These are phyloP conservation scores for Ilyonectria destructans DNA, from an alignment of 2,329 filamentous ascomycete genomes.

Conservation along the genomic window DNA sequence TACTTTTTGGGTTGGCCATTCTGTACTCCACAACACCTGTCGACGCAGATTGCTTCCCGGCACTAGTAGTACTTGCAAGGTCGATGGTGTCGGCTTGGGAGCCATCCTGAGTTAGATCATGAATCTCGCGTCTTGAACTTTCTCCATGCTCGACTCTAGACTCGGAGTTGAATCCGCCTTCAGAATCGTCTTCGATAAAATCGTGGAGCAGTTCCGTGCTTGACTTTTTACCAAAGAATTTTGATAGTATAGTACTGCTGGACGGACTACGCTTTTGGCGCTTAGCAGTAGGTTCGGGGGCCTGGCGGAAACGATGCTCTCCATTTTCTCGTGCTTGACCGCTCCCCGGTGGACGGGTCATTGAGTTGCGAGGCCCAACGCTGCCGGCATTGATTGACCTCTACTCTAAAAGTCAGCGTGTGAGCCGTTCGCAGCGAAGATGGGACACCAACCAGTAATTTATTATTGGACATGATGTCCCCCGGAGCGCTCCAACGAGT, in stretches of 20 bases:
- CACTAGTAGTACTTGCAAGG: constrained; percentile 36
- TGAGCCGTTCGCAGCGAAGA: not conserved
- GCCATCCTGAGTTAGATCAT: constrained; percentile 40
- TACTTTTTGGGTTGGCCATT: constrained; percentile 27
- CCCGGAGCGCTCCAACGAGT: constrained; percentile 44
- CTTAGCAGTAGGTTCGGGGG: constrained; percentile 42
- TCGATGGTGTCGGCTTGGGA: constrained; percentile 42
- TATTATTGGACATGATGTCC: constrained; percentile 39
- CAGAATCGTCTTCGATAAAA: constrained; percentile 34
- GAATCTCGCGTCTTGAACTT: constrained; percentile 20
- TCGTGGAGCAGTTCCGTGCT: constrained; percentile 13
- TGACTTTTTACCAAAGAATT: constrained; percentile 12
- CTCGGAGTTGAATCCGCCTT: not conserved
- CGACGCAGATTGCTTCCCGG: constrained; percentile 31
- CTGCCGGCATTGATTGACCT: constrained; percentile 41
- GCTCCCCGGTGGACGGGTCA: constrained; percentile 24
- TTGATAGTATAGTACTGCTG: not conserved
- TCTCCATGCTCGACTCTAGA: not conserved
- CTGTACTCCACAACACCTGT: constrained; percentile 43
- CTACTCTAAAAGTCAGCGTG: constrained; percentile 39
- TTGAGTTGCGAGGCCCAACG: constrained; percentile 39
- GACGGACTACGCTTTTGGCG: constrained; percentile 39
- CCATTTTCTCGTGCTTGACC: not conserved
- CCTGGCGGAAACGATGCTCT: constrained; percentile 10
- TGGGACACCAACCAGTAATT: constrained; percentile 45